These are phyloP conservation scores for Stemphylium lycopersici DNA, from an alignment of 2,329 filamentous ascomycete genomes.

Conservation along the genomic window DNA sequence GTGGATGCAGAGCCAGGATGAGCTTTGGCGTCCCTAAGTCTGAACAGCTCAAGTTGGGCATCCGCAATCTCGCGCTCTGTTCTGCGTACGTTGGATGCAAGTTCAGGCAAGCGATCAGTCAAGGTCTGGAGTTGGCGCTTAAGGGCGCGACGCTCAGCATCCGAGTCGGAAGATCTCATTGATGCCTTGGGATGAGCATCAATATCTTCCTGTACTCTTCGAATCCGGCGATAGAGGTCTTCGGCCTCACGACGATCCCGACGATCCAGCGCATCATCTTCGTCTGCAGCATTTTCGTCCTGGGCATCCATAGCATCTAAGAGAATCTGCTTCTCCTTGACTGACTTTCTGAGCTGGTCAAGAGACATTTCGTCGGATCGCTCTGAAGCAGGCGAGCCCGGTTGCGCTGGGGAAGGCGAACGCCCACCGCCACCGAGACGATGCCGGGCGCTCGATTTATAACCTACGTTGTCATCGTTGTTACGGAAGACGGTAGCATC, in stretches of 20 bases:
- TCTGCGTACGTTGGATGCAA: conserved; percentile 89
- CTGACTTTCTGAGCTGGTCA: conserved; percentile 89
- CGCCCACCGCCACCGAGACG: conserved; percentile 71
- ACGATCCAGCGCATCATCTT: conserved; percentile 90
- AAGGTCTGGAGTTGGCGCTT: conserved; percentile 88
- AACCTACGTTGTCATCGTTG: conserved; percentile 87
- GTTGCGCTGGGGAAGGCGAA: conserved; percentile 76
- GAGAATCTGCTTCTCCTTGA: conserved; percentile 91
- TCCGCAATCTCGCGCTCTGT: conserved; percentile 94
- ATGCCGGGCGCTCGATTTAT: conserved; percentile 90
- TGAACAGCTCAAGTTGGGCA: conserved; percentile 88
- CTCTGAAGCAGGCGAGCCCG: conserved; percentile 60
- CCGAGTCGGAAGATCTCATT: conserved; percentile 68
- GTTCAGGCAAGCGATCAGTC: conserved; percentile 86
- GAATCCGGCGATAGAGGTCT: conserved; percentile 89
- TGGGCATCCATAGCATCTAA: conserved; percentile 96
- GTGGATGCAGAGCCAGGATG: conserved; percentile 79
- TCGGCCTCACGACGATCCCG: conserved; percentile 91
- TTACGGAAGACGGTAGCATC: conserved; percentile 97
- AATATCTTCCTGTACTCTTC: conserved; percentile 92
- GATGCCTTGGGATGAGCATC: conserved; percentile 85
- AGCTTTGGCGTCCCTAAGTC: conserved; percentile 89
- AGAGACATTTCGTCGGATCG: conserved; percentile 79
- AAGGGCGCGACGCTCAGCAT: conserved; percentile 83
- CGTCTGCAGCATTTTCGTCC: conserved; percentile 86